A percentile compares a stretch with the other conserved stretches of the same genome.
Evolutionary conservation across 2,329 filamentous ascomycete genomes (phyloP).

Genomic region (Pseudovirgaria hyperparasitica): DNA sequence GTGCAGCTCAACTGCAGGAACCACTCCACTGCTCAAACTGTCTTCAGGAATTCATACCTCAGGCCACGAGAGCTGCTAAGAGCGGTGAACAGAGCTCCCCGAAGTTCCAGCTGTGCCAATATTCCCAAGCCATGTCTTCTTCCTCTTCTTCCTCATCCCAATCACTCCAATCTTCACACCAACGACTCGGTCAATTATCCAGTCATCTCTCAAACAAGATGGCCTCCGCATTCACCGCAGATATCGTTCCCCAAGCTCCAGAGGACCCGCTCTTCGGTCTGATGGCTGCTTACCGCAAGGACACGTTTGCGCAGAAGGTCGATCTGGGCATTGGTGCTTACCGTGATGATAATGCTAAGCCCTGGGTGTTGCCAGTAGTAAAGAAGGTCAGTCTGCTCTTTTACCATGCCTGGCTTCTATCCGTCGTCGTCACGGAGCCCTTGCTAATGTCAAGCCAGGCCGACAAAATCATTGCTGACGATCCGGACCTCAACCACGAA

Average conservation of each 20-base stretch:
- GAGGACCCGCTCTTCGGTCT: conserved; percentile 93
- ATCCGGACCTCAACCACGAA: conserved; percentile 91
- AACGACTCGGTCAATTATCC: conserved; percentile 44
- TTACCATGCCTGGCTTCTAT: neutral
- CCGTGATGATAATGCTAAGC: conserved; percentile 87
- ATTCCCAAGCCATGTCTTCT: conserved; percentile 7
- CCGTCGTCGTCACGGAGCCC: conserved; percentile 1
- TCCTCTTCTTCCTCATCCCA: conserved; percentile 7
- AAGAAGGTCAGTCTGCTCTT: conserved; percentile 58
- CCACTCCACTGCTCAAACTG: too few relatives aligned
- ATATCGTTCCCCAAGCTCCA: conserved; percentile 75
- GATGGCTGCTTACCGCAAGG: conserved; percentile 75
- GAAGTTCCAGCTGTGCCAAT: too few relatives aligned
- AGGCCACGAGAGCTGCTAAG: too few relatives aligned
- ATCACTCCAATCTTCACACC: conserved; percentile 12
- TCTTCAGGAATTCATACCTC: too few relatives aligned
- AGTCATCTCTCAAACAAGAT: conserved; percentile 55
- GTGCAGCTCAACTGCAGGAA: too few relatives aligned
- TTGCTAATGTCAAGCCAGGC: conserved; percentile 46
- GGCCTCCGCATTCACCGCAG: conserved; percentile 59
- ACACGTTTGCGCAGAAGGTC: conserved; percentile 67
- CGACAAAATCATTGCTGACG: conserved; percentile 75
- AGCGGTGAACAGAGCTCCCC: conserved; percentile 3
- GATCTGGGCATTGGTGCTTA: conserved; percentile 95
- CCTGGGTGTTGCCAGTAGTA: conserved; percentile 92